Evolutionary conservation across 805 yeast species (phyloP), one percentile per base, ranked within the genome.

Genomic region (Cyberlindnera suaveolens): DNA sequence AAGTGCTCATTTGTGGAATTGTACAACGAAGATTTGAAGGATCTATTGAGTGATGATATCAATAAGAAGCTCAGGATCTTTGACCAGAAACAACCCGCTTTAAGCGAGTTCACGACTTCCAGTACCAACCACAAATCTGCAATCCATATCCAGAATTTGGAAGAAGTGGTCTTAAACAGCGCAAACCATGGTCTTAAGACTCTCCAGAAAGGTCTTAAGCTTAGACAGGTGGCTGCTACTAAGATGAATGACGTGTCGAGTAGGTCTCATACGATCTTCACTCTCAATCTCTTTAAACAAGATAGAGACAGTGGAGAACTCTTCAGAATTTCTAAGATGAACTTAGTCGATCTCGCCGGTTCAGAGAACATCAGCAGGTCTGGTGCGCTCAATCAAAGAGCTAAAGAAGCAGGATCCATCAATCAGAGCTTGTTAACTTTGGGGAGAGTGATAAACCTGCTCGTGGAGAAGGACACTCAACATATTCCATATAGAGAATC

Each of bases 261-360:
- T 48, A 69, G 95, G 57, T 82, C 90, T 0, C 95, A 85, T 58
- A 80, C 91, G 1, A 80, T 85, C 5, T 84, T 85, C 61, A 78
- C 89, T 3, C 71, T 85, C 26, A 73, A 72, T 36, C 61, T 85
- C 29, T 75, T 74, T 55, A 76, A 70, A 52, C 72, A 71, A 44
- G 54, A 57, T 19, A 41, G 45, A 67, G 75, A 39, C 62, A 69
- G 62, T 16, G 65, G 64, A 18, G 80, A 76, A 43, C 52, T 67
- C 19, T 72, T 73, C 47, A 66, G 79, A 48, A 63, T 74, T 19
- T 80, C 89, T 6, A 88, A 87, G 55, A 78, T 88, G 70, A 88
- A 90, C 59, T 67, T 90, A 18, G 98, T 91, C 6, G 98, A 91
- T 66, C 70, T 91, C 50, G 99, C 98, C 0, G 98, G 99, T 1